A percentile compares a stretch with the other conserved stretches of the same genome.
phyloP scores from a whole-genome alignment of 495 filamentous ascomycete species.

The Hyaloscypha finlandica region DNA sequence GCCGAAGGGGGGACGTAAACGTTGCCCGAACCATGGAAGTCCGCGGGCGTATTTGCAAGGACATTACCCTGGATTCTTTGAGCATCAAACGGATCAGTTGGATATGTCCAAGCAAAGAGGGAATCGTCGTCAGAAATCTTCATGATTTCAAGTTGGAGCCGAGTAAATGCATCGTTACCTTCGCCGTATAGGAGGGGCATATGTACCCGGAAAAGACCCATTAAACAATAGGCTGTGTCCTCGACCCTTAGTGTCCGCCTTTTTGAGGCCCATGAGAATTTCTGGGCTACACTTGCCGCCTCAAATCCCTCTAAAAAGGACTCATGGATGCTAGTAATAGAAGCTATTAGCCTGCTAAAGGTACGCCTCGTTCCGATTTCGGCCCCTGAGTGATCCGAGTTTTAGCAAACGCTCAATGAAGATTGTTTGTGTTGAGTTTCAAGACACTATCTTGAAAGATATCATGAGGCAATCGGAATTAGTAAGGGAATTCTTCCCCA shows the following conservation, averaged over 20 bases:
- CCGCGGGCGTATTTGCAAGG: neutral
- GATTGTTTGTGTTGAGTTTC: too few species aligned
- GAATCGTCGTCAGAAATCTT: neutral
- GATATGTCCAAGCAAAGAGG: neutral
- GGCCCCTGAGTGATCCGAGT: neutral
- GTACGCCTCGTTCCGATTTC: neutral
- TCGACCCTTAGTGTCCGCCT: neutral
- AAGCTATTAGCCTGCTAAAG: neutral
- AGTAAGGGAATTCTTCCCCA: too few species aligned
- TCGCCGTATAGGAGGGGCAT: neutral
- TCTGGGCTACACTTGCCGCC: neutral
- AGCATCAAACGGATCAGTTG: neutral
- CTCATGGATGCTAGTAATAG: neutral
- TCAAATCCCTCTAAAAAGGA: neutral
- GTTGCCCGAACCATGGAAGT: neutral
- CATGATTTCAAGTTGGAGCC: neutral
- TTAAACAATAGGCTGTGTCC: neutral
- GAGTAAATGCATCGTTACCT: neutral
- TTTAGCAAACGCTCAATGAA: too few species aligned
- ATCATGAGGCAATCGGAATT: too few species aligned
- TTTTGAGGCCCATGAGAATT: neutral
- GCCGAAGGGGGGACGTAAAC: neutral
- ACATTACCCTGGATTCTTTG: neutral
- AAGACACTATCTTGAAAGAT: too few species aligned
- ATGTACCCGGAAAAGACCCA: neutral